These are phyloP conservation scores for Phyllosticta capitalensis DNA, from an alignment of 2,329 filamentous ascomycete species.

Conservation along the genomic window DNA sequence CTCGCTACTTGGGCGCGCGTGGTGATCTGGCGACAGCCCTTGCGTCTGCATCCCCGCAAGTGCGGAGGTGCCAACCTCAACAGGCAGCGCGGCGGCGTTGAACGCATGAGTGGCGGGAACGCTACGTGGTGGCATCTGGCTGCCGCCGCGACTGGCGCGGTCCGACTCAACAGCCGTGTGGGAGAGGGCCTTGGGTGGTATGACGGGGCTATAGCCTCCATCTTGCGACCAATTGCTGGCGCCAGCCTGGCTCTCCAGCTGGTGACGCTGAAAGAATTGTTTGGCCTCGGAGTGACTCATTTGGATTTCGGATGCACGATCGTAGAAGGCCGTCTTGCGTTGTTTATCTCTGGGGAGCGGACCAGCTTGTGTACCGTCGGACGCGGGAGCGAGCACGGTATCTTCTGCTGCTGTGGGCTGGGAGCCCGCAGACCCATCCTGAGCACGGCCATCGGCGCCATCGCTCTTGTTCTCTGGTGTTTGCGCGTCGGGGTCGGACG, in stretches of 20 bases:
- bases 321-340: constrained; percentile 76
- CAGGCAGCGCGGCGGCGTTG: constrained; percentile 22
- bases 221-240: constrained; percentile 28
- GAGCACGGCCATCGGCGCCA: constrained; percentile 15
- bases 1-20: background rate
- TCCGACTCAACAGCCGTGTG: constrained; percentile 29
- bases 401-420: constrained; percentile 17
- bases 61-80: constrained; percentile 24
- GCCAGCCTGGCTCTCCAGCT: constrained; percentile 48
- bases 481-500: constrained; percentile 20
- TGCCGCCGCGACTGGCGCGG: constrained; percentile 29
- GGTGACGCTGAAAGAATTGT: constrained; percentile 87
- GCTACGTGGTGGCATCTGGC: constrained; percentile 34
- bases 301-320: constrained; percentile 86
- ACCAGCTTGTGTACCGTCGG: constrained; percentile 20
- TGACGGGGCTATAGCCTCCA: constrained; percentile 29
- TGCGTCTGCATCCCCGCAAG: constrained; percentile 22
- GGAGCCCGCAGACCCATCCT: background rate
- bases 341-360: constrained; percentile 43
- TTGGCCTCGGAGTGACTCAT: constrained; percentile 93
- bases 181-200: constrained; percentile 36
- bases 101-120: background rate
- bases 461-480: constrained; percentile 13
- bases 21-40: constrained; percentile 15
- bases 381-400: constrained; percentile 17